Evolutionary conservation across 345 rosid genomes (phyloP).

Genomic region (Gossypium arboreum): DNA sequence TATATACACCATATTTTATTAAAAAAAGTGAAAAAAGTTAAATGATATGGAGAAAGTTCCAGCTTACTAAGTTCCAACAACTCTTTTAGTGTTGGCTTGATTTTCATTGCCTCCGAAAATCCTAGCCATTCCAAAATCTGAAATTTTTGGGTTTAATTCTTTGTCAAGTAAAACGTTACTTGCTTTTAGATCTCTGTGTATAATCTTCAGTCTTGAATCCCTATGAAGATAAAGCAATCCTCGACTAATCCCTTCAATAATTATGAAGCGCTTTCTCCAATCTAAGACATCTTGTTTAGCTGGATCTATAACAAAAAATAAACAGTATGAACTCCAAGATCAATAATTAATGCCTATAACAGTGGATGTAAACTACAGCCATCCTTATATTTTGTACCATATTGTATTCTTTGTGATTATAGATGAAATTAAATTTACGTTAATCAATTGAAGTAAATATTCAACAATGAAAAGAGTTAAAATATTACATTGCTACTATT

Average conservation of each 20-base stretch:
- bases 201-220: constrained; percentile 27
- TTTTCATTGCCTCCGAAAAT: constrained; percentile 23
- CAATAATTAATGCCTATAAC: too few species aligned
- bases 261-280: background rate
- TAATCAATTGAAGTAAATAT: too few species aligned
- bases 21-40: background rate
- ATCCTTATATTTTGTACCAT: too few species aligned
- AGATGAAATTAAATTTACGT: too few species aligned
- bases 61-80: constrained; percentile 28
- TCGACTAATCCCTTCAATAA: background rate
- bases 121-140: constrained; percentile 39
- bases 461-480: too few species aligned
- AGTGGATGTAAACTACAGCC: too few species aligned
- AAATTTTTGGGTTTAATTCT: constrained; percentile 27
- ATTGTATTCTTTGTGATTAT: too few species aligned
- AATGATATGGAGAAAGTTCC: background rate
- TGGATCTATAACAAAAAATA: background rate
- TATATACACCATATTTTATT: too few species aligned
- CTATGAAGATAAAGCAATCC: background rate
- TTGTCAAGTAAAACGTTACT: constrained; percentile 31
- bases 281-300: background rate
- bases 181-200: constrained; percentile 34
- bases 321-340: background rate
- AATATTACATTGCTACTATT: too few species aligned
- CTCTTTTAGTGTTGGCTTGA: constrained; percentile 19